A percentile compares a stretch with the other conserved stretches of the same genome.
These are phyloP conservation scores for Stemphylium vesicarium DNA, from an alignment of 2,329 filamentous ascomycete species.

Conservation along the genomic window DNA sequence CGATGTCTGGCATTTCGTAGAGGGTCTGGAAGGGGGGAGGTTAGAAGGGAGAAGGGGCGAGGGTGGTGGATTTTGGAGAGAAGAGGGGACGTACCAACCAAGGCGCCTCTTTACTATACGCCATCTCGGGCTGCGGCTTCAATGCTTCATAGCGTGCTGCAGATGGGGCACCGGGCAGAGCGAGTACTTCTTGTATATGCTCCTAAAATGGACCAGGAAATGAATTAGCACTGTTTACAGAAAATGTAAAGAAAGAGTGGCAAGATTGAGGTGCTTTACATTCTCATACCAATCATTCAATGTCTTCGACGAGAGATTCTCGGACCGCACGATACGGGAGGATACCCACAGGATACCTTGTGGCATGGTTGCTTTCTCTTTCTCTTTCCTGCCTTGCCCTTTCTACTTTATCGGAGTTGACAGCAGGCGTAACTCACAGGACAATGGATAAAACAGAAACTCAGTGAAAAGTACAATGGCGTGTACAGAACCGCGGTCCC, in stretches of 20 bases:
- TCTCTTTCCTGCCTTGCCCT: background rate
- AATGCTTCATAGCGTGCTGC: slow-evolving; percentile 35
- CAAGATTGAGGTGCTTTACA: slow-evolving; percentile 1
- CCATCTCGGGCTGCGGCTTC: slow-evolving; percentile 9
- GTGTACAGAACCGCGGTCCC: too few relatives aligned
- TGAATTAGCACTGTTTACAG: background rate
- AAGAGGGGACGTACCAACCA: slow-evolving; percentile 21
- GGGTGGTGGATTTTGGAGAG: background rate
- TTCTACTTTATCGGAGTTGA: too few relatives aligned
- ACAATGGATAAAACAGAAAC: too few relatives aligned
- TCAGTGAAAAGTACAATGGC: too few relatives aligned
- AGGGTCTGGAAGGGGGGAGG: slow-evolving; percentile 16
- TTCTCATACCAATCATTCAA: slow-evolving; percentile 41
- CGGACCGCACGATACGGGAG: slow-evolving; percentile 20
- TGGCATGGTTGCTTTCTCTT: slow-evolving; percentile 16
- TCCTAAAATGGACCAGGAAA: background rate
- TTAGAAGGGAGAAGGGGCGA: too few relatives aligned
- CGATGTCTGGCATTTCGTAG: slow-evolving; percentile 37
- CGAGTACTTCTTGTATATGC: slow-evolving; percentile 30
- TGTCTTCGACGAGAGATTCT: slow-evolving; percentile 13
- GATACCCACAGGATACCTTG: slow-evolving; percentile 38
- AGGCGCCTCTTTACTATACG: slow-evolving; percentile 16
- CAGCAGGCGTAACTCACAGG: too few relatives aligned
- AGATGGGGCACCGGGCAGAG: slow-evolving; percentile 29
- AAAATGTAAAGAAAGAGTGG: background rate